These are phyloP conservation scores for Metarhizium album DNA, from an alignment of 2,329 filamentous ascomycete species.

Conservation along the genomic window DNA sequence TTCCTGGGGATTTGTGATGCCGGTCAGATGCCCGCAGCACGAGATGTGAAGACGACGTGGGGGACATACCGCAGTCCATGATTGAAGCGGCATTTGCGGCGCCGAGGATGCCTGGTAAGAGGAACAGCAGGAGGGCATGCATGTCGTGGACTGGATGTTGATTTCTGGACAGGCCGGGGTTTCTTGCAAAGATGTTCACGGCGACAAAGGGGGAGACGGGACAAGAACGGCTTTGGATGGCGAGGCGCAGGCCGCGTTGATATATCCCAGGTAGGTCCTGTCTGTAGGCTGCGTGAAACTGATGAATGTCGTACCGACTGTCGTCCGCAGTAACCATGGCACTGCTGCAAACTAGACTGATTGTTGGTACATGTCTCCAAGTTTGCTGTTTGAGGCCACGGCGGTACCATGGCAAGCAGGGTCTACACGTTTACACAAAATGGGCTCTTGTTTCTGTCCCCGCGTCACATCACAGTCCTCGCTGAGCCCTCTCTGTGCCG, in stretches of 20 bases:
- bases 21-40: background rate
- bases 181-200: too few relatives aligned
- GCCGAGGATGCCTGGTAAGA: background rate
- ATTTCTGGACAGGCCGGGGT: too few relatives aligned
- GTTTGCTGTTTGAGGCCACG: background rate
- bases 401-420: background rate
- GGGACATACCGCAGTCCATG: slow-evolving; percentile 3
- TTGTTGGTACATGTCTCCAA: background rate
- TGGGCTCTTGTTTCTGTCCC: background rate
- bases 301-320: too few relatives aligned
- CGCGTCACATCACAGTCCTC: too few relatives aligned
- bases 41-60: background rate
- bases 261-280: too few relatives aligned
- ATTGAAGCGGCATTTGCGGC: background rate
- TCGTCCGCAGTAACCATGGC: too few relatives aligned
- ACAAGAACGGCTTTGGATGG: too few relatives aligned
- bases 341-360: background rate
- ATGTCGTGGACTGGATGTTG: background rate
- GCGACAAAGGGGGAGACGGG: too few relatives aligned
- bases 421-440: background rate
- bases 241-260: too few relatives aligned
- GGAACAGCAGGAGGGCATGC: background rate
- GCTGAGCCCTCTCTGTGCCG: too few relatives aligned
- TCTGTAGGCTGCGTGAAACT: too few relatives aligned
- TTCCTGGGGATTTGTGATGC: background rate